Conservation (phyloP, 306 rosid species). For the Rosa chinensis region DNA sequence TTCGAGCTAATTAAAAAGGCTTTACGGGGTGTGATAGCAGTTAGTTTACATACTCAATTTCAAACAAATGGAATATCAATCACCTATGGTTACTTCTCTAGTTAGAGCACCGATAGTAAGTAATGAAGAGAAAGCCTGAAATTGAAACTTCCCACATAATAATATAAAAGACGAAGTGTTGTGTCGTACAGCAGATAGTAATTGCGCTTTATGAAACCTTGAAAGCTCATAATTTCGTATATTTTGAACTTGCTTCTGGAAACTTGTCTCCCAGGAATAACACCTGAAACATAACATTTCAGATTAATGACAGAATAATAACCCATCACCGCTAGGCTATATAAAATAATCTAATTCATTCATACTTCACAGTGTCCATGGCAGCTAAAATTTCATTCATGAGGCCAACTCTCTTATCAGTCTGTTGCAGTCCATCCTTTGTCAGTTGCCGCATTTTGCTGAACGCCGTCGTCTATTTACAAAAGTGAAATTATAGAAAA, state of each 20-base stretch:
- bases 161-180: slow-evolving; percentile 12
- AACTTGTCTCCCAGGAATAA: slow-evolving; percentile 93
- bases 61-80: not conserved
- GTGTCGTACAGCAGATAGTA: slow-evolving; percentile 65
- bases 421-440: slow-evolving; percentile 66
- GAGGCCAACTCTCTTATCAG: slow-evolving; percentile 90
- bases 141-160: not conserved
- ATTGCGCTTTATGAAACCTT: slow-evolving; percentile 67
- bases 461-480: slow-evolving; percentile 51
- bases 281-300: slow-evolving; percentile 57
- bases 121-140: not conserved
- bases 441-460: slow-evolving; percentile 72
- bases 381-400: slow-evolving; percentile 82
- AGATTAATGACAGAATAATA: slow-evolving; percentile 25
- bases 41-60: not conserved
- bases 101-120: not conserved
- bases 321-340: slow-evolving; percentile 2
- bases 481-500: not conserved
- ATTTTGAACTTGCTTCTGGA: slow-evolving; percentile 62
- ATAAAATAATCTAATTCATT: slow-evolving; percentile 10
- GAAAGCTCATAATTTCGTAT: slow-evolving; percentile 65
- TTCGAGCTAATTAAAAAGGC: not conserved
- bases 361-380: slow-evolving; percentile 92
- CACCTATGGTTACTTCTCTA: not conserved
- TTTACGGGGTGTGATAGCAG: not conserved